Evolutionary conservation across 2,329 filamentous ascomycete genomes (phyloP).

Genomic region (Paecilomyces fulvus): DNA sequence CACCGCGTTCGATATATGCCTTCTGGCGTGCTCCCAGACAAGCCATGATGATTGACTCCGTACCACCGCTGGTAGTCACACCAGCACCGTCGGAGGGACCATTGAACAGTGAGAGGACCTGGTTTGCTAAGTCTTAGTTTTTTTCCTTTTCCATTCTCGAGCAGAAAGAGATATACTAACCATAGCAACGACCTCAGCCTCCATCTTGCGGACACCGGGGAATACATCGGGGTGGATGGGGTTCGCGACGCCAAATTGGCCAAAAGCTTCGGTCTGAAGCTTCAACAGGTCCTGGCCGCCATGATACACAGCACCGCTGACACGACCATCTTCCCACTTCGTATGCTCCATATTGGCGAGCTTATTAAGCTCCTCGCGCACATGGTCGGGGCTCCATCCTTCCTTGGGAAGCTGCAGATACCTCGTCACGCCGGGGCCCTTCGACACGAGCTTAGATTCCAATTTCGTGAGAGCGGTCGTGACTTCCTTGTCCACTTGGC

Average conservation of each 20-base stretch:
- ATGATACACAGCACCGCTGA: slow-evolving; percentile 93
- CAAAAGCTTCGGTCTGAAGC: slow-evolving; percentile 87
- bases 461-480: slow-evolving; percentile 70
- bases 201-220: slow-evolving; percentile 97
- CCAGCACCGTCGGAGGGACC: slow-evolving; percentile 78
- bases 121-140: slow-evolving; percentile 1
- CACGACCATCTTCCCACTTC: slow-evolving; percentile 89
- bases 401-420: slow-evolving; percentile 72
- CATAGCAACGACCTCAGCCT: slow-evolving; percentile 96
- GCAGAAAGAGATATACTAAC: slow-evolving; percentile 39
- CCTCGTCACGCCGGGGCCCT: slow-evolving; percentile 60
- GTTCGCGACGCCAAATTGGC: slow-evolving; percentile 89
- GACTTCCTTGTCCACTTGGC: slow-evolving; percentile 77
- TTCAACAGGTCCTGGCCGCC: slow-evolving; percentile 74
- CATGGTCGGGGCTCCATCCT: slow-evolving; percentile 70
- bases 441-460: slow-evolving; percentile 72
- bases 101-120: slow-evolving; percentile 73
- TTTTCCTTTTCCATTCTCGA: background rate
- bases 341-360: slow-evolving; percentile 86
- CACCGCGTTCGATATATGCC: slow-evolving; percentile 72
- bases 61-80: slow-evolving; percentile 85
- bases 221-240: slow-evolving; percentile 98
- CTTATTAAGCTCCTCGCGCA: slow-evolving; percentile 69
- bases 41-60: slow-evolving; percentile 95
- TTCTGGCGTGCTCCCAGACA: slow-evolving; percentile 85